phyloP scores from a whole-genome alignment of 768 basidiomycete species.

The Austroboletus eburneus region DNA sequence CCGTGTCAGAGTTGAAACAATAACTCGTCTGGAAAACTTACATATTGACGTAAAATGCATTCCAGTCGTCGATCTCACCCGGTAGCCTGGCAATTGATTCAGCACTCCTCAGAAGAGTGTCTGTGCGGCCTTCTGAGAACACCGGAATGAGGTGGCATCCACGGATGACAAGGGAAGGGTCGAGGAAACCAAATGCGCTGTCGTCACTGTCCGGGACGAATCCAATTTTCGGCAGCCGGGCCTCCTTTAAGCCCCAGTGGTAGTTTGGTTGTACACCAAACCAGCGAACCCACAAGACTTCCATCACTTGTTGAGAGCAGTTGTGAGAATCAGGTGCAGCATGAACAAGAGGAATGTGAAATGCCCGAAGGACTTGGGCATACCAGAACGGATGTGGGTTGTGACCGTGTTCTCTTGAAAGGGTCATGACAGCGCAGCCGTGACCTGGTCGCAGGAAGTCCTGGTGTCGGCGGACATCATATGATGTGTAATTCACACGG shows the following conservation, averaged over 20 bases:
- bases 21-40: neutral
- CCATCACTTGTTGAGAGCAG: neutral
- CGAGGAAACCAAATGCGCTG: neutral
- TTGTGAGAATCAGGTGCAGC: conserved; percentile 1
- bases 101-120: neutral
- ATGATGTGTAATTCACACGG: conserved; percentile 9
- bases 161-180: neutral
- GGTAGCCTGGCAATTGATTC: neutral
- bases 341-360: conserved; percentile 10
- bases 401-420: conserved; percentile 9
- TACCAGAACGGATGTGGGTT: conserved; percentile 18
- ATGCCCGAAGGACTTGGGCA: conserved; percentile 18
- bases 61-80: neutral
- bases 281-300: neutral
- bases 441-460: conserved; percentile 8
- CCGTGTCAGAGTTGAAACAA: too few species aligned
- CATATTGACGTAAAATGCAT: neutral
- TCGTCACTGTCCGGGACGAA: neutral
- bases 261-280: neutral
- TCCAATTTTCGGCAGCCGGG: neutral
- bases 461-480: conserved; percentile 8
- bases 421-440: conserved; percentile 20
- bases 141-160: neutral
- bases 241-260: neutral
- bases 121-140: neutral